Conservation (phyloP, 352 stramenopile species). For the Aphanomyces invadans region DNA sequence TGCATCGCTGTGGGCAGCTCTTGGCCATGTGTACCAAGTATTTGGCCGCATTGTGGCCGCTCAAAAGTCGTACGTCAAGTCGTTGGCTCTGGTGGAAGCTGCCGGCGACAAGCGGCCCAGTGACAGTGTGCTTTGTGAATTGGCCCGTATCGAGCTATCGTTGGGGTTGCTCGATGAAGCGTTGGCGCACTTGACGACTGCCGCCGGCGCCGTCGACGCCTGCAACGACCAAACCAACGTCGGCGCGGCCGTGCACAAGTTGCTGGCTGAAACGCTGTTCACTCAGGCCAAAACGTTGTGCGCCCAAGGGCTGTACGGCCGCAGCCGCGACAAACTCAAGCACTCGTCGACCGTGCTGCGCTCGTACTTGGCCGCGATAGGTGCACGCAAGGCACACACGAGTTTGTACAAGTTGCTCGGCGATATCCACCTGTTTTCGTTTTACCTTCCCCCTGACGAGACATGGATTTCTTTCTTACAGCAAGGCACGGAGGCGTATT, state of each 20-base stretch:
- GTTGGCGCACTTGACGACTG: slow-evolving; percentile 34
- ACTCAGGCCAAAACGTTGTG: slow-evolving; percentile 70
- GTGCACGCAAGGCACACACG: not conserved
- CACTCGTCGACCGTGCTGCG: slow-evolving; percentile 47
- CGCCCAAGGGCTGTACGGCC: slow-evolving; percentile 64
- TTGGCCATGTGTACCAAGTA: slow-evolving; percentile 72
- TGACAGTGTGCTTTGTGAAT: slow-evolving; percentile 65
- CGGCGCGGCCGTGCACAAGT: slow-evolving; percentile 36
- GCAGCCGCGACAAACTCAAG: slow-evolving; percentile 49
- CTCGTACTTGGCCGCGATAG: not conserved
- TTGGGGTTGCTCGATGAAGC: slow-evolving; percentile 67
- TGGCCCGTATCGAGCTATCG: slow-evolving; percentile 69
- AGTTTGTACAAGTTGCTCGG: slow-evolving; percentile 56
- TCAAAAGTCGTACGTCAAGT: slow-evolving; percentile 70
- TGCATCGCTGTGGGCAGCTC: slow-evolving; percentile 53
- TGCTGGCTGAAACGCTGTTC: slow-evolving; percentile 66
- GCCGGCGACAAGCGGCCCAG: slow-evolving; percentile 17
- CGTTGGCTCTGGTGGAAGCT: slow-evolving; percentile 58
- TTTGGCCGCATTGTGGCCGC: slow-evolving; percentile 74
- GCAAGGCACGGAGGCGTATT: slow-evolving; percentile 48
- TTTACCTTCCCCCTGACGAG: slow-evolving; percentile 63
- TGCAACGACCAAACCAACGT: slow-evolving; percentile 25
- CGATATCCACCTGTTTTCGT: slow-evolving; percentile 76
- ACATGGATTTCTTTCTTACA: slow-evolving; percentile 58
- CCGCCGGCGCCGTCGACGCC: not conserved